These are phyloP conservation scores for Starmerella khaoyaiensis DNA, from an alignment of 805 yeast genomes.

Conservation along the genomic window DNA sequence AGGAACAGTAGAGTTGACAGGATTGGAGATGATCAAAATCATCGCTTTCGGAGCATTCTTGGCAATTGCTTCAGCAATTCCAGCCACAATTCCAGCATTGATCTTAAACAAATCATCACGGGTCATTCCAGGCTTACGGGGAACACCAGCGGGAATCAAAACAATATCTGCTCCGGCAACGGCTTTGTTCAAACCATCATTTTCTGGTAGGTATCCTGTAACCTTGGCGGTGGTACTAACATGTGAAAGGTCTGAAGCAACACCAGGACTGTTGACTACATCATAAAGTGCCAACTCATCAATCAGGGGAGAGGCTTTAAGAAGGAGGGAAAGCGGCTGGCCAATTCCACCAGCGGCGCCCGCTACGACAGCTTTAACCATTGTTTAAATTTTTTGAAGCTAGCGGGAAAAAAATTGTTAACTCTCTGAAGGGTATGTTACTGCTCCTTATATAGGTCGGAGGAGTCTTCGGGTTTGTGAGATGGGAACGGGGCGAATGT, in stretches of 20 bases:
- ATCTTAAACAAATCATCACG: conserved; percentile 78
- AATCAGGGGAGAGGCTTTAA: conserved; percentile 54
- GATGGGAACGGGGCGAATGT: no score
- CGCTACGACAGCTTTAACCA: conserved; percentile 63
- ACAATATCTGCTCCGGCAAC: conserved; percentile 72
- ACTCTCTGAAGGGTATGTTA: no score
- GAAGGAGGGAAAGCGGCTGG: conserved; percentile 72
- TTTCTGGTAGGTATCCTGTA: conserved; percentile 45
- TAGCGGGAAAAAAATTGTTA: conserved; percentile 44
- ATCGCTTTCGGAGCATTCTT: conserved; percentile 58
- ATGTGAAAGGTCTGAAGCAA: conserved; percentile 78
- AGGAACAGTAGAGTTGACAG: conserved; percentile 88
- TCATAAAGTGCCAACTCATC: conserved; percentile 66
- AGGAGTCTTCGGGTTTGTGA: no score
- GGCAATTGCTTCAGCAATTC: conserved; percentile 65
- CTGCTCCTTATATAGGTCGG: no score
- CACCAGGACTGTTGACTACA: conserved; percentile 75
- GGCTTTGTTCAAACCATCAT: conserved; percentile 55
- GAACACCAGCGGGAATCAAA: conserved; percentile 83
- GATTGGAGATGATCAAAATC: conserved; percentile 76
- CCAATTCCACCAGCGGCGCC: conserved; percentile 90
- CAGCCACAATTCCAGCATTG: conserved; percentile 68
- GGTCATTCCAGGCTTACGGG: conserved; percentile 91
- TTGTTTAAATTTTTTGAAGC: conserved; percentile 35
- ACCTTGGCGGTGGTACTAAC: conserved; percentile 57